phyloP scores from a whole-genome alignment of 2,329 filamentous ascomycete genomes.

The Aspergillus clavatus region DNA sequence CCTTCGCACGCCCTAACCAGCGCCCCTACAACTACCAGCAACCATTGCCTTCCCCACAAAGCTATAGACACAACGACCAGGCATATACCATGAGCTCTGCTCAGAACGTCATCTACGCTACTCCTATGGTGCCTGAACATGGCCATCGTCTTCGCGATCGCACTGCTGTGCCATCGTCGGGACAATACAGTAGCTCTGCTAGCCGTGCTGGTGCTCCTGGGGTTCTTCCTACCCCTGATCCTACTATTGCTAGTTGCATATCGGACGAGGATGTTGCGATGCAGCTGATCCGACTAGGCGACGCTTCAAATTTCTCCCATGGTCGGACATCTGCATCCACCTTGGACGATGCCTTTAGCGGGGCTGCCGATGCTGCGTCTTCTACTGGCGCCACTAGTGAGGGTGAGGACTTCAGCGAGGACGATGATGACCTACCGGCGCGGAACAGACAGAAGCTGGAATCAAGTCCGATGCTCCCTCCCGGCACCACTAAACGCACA shows the following conservation, averaged over 20 bases:
- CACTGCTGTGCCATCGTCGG: slow-evolving; percentile 49
- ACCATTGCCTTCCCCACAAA: slow-evolving; percentile 78
- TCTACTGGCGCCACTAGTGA: slow-evolving; percentile 83
- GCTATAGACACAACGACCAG: slow-evolving; percentile 55
- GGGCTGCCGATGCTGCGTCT: slow-evolving; percentile 76
- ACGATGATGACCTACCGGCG: slow-evolving; percentile 51
- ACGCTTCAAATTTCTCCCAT: slow-evolving; percentile 89
- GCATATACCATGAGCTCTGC: slow-evolving; percentile 32
- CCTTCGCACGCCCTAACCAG: slow-evolving; percentile 70
- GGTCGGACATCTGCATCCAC: slow-evolving; percentile 91
- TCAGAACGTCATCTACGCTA: slow-evolving; percentile 53
- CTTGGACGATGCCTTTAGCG: slow-evolving; percentile 87
- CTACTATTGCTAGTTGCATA: slow-evolving; percentile 94
- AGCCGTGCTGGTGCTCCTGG: slow-evolving; percentile 44
- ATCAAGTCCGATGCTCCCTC: slow-evolving; percentile 42
- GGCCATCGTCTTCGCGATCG: slow-evolving; percentile 63
- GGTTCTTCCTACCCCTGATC: slow-evolving; percentile 86
- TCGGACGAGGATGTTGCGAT: slow-evolving; percentile 97
- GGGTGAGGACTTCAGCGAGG: slow-evolving; percentile 59
- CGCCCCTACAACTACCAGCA: slow-evolving; percentile 75
- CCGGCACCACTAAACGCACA: slow-evolving; percentile 42
- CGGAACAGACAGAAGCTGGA: slow-evolving; percentile 41
- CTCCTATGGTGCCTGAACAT: slow-evolving; percentile 52
- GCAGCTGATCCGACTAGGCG: slow-evolving; percentile 91
- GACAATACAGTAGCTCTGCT: slow-evolving; percentile 38